Conservation (phyloP, 495 filamentous ascomycete species). For the Letharia lupina region DNA sequence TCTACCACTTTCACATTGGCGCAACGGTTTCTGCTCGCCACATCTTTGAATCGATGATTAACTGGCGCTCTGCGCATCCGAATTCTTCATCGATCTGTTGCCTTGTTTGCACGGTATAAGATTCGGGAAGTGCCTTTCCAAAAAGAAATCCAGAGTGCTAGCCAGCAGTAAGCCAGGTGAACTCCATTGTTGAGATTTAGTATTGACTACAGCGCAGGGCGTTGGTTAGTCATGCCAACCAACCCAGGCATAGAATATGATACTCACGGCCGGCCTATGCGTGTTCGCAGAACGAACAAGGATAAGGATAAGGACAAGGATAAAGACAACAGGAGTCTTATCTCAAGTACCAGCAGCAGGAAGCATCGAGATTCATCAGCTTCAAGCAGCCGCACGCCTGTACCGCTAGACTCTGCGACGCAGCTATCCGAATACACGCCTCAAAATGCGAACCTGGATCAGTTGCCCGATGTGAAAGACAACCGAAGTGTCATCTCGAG, state of each 20-base stretch:
- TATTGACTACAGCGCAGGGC: slow-evolving; percentile 9
- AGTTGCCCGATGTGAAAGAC: slow-evolving; percentile 7
- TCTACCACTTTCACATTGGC: slow-evolving; percentile 6
- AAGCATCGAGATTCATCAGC: slow-evolving; percentile 23
- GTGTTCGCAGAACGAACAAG: slow-evolving; percentile 14
- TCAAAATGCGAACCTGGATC: slow-evolving; percentile 15
- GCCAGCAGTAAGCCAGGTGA: slow-evolving; percentile 1
- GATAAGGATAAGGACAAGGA: slow-evolving; percentile 22
- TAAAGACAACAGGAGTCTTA: slow-evolving; percentile 18
- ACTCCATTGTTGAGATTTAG: slow-evolving; percentile 2
- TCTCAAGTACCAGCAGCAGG: slow-evolving; percentile 22
- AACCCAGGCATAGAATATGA: slow-evolving; percentile 14
- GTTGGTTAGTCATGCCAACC: slow-evolving; percentile 19
- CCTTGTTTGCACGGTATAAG: not conserved
- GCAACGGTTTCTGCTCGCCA: slow-evolving; percentile 2
- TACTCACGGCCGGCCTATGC: slow-evolving; percentile 11
- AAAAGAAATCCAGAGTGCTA: not conserved
- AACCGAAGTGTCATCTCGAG: slow-evolving; percentile 19
- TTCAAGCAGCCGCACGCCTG: slow-evolving; percentile 20
- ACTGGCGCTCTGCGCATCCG: not conserved
- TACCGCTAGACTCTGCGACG: slow-evolving; percentile 10
- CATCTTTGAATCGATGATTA: not conserved
- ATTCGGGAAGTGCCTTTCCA: not conserved
- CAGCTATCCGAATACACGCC: slow-evolving; percentile 12
- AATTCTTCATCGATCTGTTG: not conserved